These are phyloP conservation scores for Ceratopteris richardii DNA, from an alignment of 75 land plant species.

Conservation along the genomic window DNA sequence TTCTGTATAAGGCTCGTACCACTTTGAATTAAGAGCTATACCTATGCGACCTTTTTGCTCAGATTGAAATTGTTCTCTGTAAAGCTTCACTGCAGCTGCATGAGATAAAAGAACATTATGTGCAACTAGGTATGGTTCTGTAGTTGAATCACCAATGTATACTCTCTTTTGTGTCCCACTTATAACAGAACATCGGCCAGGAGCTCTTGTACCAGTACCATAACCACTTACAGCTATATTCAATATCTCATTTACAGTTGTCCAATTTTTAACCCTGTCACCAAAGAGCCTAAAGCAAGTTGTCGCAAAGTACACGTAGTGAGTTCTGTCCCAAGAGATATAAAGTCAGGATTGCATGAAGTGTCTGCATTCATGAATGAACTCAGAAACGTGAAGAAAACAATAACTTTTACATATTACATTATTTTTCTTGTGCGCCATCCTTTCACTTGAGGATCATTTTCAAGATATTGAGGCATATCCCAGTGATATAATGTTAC, in stretches of 20 bases:
- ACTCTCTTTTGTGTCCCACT: conserved; percentile 15
- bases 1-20: conserved; percentile 26
- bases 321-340: too few relatives aligned
- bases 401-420: conserved; percentile 11
- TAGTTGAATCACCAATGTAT: conserved; percentile 34
- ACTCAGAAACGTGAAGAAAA: neutral
- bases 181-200: conserved; percentile 28
- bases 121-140: conserved; percentile 37
- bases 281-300: conserved; percentile 41
- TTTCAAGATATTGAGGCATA: conserved; percentile 20
- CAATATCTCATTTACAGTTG: conserved; percentile 36
- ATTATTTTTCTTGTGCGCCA: conserved; percentile 11
- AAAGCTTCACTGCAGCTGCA: conserved; percentile 30
- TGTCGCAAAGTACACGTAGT: conserved; percentile 27
- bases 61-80: conserved; percentile 16
- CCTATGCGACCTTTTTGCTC: conserved; percentile 21
- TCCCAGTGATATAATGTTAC: conserved; percentile 28
- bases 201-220: conserved; percentile 20
- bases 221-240: conserved; percentile 8
- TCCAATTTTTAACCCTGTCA: conserved; percentile 45
- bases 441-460: conserved; percentile 14
- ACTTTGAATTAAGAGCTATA: conserved; percentile 14
- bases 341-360: too few relatives aligned
- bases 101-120: conserved; percentile 47
- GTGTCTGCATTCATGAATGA: too few relatives aligned